These are phyloP conservation scores for Pseudotulostoma volvatum DNA, from an alignment of 495 filamentous ascomycete genomes.

Conservation along the genomic window DNA sequence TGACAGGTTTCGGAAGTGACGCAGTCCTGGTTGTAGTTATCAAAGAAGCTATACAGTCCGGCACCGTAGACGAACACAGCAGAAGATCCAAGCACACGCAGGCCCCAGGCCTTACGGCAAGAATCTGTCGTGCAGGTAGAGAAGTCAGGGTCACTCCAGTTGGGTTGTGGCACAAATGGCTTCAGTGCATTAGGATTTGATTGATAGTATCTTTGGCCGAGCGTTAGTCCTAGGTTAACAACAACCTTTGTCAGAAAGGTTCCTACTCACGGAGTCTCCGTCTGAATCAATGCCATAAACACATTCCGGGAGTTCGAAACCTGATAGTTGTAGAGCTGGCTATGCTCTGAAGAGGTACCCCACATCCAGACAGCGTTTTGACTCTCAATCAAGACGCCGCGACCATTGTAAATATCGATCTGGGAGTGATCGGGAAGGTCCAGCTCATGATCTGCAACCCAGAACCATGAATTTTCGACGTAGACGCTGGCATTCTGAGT, in stretches of 20 bases:
- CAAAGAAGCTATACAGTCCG: slow-evolving; percentile 76
- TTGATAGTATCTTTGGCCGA: slow-evolving; percentile 60
- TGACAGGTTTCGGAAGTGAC: slow-evolving; percentile 64
- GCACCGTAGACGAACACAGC: slow-evolving; percentile 61
- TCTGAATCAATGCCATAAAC: slow-evolving; percentile 76
- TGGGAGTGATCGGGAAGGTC: slow-evolving; percentile 62
- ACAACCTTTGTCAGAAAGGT: too few relatives aligned
- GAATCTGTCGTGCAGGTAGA: slow-evolving; percentile 37
- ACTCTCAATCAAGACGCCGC: slow-evolving; percentile 64
- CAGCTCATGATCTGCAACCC: slow-evolving; percentile 88
- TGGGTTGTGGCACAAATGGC: slow-evolving; percentile 45
- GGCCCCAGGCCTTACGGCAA: slow-evolving; percentile 75
- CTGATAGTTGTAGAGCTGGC: slow-evolving; percentile 81
- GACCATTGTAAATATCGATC: slow-evolving; percentile 83
- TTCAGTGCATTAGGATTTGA: slow-evolving; percentile 59
- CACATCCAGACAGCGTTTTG: slow-evolving; percentile 44
- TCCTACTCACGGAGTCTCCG: slow-evolving; percentile 51
- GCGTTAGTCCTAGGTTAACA: too few relatives aligned
- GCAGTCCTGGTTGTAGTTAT: slow-evolving; percentile 69
- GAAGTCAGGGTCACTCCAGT: slow-evolving; percentile 66
- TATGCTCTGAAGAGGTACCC: slow-evolving; percentile 76
- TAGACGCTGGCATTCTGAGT: slow-evolving; percentile 55
- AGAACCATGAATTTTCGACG: slow-evolving; percentile 88
- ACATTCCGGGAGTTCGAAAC: slow-evolving; percentile 63
- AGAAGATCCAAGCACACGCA: slow-evolving; percentile 54